Percentiles rank a stretch among this genome's conserved stretches.
Conservation (phyloP, 352 stramenopile genomes). For the Globisporangium canariense region DNA sequence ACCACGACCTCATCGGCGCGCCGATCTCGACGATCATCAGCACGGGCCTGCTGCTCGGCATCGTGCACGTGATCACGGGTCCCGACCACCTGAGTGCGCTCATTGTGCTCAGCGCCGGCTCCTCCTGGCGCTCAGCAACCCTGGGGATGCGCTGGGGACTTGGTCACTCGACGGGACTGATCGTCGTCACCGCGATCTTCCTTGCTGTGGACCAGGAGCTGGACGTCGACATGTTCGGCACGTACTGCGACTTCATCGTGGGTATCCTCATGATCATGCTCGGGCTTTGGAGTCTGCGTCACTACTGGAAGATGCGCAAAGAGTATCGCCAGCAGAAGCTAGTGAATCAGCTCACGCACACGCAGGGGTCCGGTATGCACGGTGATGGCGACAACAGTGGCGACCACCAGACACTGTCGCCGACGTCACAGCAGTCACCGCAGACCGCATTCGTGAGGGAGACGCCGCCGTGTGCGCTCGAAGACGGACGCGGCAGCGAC, state of each 20-base stretch:
- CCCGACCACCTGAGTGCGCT: conserved; percentile 89
- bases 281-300: conserved; percentile 34
- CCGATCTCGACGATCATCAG: conserved; percentile 39
- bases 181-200: conserved; percentile 65
- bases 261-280: conserved; percentile 57
- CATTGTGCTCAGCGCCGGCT: conserved; percentile 72
- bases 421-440: conserved; percentile 9
- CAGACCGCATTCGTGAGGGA: not conserved
- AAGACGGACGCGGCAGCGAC: conserved; percentile 5
- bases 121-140: conserved; percentile 63
- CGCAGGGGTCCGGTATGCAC: not conserved
- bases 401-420: not conserved
- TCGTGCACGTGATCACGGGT: conserved; percentile 58
- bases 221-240: conserved; percentile 37
- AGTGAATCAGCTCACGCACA: not conserved
- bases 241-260: conserved; percentile 56
- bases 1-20: conserved; percentile 31
- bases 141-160: conserved; percentile 85
- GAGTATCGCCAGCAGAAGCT: conserved; percentile 28
- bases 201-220: conserved; percentile 39
- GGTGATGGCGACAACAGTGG: not conserved
- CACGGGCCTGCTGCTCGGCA: conserved; percentile 46
- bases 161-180: conserved; percentile 77
- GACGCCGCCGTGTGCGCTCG: not conserved
- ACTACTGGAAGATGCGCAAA: conserved; percentile 41